A percentile compares a stretch with the other conserved stretches of the same genome.
phyloP scores from a whole-genome alignment of 179 eudicot species.

The Silene vulgaris region DNA sequence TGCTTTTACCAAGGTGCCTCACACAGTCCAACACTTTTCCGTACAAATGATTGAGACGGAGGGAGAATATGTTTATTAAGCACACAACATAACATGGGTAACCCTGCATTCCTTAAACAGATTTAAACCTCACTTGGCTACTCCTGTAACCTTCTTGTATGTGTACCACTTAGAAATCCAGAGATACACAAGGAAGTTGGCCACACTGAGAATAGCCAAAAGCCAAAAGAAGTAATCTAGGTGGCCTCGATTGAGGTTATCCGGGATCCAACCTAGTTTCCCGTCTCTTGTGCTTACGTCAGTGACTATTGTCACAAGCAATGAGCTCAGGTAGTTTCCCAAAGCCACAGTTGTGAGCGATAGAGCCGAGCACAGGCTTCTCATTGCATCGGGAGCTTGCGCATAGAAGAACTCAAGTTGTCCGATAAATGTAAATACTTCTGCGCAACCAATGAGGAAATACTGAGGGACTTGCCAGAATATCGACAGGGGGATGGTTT shows the following conservation, averaged over 20 bases:
- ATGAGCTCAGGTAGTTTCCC: slow-evolving; percentile 45
- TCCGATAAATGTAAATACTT: slow-evolving; percentile 43
- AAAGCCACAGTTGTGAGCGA: slow-evolving; percentile 39
- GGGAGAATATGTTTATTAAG: too few relatives aligned
- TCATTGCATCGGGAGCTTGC: slow-evolving; percentile 56
- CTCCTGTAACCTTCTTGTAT: slow-evolving; percentile 14
- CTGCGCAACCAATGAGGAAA: slow-evolving; percentile 46
- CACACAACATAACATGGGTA: too few relatives aligned
- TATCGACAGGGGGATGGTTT: slow-evolving; percentile 31
- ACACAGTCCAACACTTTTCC: too few relatives aligned
- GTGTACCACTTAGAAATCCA: slow-evolving; percentile 18
- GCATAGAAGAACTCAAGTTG: slow-evolving; percentile 57
- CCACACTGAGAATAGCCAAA: slow-evolving; percentile 41
- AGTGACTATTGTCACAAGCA: slow-evolving; percentile 43
- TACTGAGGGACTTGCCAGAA: slow-evolving; percentile 51
- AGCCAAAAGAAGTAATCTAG: slow-evolving; percentile 54
- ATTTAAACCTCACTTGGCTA: background rate
- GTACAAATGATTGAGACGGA: too few relatives aligned
- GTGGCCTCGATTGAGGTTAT: slow-evolving; percentile 46
- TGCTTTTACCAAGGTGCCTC: too few relatives aligned
- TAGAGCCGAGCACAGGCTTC: slow-evolving; percentile 47
- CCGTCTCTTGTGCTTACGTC: slow-evolving; percentile 34
- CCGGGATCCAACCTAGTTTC: slow-evolving; percentile 46
- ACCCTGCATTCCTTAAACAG: background rate
- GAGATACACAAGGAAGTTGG: slow-evolving; percentile 37